Evolutionary conservation across 2,329 filamentous ascomycete species (phyloP).

Genomic region (Colletotrichum sp.): DNA sequence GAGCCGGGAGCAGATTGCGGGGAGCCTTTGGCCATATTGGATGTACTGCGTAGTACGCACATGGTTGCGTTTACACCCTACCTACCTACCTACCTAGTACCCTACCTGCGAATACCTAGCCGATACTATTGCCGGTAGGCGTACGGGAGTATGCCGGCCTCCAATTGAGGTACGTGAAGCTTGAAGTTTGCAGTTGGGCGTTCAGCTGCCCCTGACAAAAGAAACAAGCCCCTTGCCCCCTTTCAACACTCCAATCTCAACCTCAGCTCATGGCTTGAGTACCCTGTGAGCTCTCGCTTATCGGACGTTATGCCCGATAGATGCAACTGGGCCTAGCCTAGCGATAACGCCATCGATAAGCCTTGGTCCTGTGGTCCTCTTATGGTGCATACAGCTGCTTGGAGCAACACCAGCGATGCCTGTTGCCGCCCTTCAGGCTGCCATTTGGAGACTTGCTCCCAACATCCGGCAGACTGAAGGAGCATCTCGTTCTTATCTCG

Average conservation of each 20-base stretch:
- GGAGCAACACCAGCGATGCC: neutral
- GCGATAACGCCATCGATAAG: neutral
- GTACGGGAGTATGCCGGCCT: neutral
- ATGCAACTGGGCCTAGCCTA: neutral
- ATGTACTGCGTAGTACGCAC: neutral
- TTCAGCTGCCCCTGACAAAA: neutral
- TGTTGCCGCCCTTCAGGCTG: neutral
- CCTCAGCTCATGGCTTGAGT: neutral
- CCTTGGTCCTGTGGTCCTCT: neutral
- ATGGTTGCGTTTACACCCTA: neutral
- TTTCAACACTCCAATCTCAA: neutral
- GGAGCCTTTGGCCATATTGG: neutral
- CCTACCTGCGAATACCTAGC: neutral
- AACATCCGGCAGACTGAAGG: neutral
- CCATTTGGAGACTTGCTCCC: neutral
- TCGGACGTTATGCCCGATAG: neutral
- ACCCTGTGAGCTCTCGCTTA: neutral
- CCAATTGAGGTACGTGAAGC: neutral
- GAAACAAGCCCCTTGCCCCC: neutral
- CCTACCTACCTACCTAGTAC: neutral
- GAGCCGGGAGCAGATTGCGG: constrained; percentile 6
- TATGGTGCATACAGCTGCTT: neutral
- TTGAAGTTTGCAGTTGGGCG: neutral
- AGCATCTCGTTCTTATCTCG: neutral
- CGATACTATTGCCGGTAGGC: neutral